These are phyloP conservation scores for Arxiozyma slooffiae DNA, from an alignment of 1,139 yeast genomes.

Conservation along the genomic window DNA sequence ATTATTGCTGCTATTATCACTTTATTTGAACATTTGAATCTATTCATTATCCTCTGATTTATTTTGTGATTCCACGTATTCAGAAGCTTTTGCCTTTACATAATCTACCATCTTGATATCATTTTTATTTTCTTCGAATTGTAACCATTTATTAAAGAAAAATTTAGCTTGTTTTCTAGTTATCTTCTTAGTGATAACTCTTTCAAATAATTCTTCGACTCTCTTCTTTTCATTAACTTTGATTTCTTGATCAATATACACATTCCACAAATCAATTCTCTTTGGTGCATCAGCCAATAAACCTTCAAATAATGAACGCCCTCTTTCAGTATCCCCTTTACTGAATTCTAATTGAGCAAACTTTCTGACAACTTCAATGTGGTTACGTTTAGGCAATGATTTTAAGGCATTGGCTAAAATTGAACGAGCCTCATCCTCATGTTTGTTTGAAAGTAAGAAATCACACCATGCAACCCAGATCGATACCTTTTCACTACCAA, in stretches of 20 bases:
- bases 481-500: slow-evolving; percentile 53
- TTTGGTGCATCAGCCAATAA: slow-evolving; percentile 82
- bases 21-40: not conserved
- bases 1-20: too few relatives aligned
- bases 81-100: slow-evolving; percentile 86
- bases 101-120: slow-evolving; percentile 68
- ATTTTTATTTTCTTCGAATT: slow-evolving; percentile 59
- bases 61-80: slow-evolving; percentile 40
- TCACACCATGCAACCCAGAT: slow-evolving; percentile 78
- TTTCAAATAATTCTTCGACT: slow-evolving; percentile 71
- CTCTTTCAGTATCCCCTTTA: slow-evolving; percentile 88
- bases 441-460: slow-evolving; percentile 53
- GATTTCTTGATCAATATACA: slow-evolving; percentile 86
- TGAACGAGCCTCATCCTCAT: slow-evolving; percentile 53
- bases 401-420: slow-evolving; percentile 65
- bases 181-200: slow-evolving; percentile 59
- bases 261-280: slow-evolving; percentile 89
- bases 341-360: slow-evolving; percentile 82
- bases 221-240: slow-evolving; percentile 51
- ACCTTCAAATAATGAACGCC: slow-evolving; percentile 89
- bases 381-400: slow-evolving; percentile 63
- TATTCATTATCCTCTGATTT: slow-evolving; percentile 8
- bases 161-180: slow-evolving; percentile 90
- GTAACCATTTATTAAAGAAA: slow-evolving; percentile 88
- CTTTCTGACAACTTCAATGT: slow-evolving; percentile 72